These are phyloP conservation scores for Euptelea pleiosperma DNA, from an alignment of 164 flowering plant species.

Conservation along the genomic window DNA sequence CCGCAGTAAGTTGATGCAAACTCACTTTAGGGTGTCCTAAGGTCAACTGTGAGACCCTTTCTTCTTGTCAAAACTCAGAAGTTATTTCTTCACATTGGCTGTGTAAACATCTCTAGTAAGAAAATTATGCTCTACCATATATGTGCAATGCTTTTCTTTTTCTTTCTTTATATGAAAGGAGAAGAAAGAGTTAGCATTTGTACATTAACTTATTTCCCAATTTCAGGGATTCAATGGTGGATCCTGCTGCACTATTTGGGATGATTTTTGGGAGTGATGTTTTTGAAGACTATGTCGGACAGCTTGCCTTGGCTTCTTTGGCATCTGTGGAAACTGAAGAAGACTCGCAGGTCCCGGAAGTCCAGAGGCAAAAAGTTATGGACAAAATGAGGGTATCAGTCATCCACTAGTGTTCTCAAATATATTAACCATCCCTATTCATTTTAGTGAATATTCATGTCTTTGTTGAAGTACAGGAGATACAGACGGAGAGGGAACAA, in stretches of 20 bases:
- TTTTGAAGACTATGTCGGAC: constrained; percentile 94
- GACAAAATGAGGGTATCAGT: constrained; percentile 62
- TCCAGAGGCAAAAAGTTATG: constrained; percentile 39
- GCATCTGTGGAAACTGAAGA: constrained; percentile 58
- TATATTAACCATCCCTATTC: background rate
- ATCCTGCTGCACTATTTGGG: constrained; percentile 85
- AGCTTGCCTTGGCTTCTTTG: constrained; percentile 73
- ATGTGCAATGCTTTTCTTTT: background rate
- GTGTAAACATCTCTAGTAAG: background rate
- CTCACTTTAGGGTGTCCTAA: background rate
- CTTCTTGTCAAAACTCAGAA: no score
- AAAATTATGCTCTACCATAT: no score
- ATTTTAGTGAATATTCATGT: background rate
- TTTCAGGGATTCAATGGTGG: constrained; percentile 75
- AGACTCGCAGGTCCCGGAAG: constrained; percentile 40
- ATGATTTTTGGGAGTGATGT: constrained; percentile 91
- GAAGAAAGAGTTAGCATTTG: background rate
- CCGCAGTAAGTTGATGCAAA: constrained; percentile 49
- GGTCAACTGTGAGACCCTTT: no score
- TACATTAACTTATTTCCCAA: background rate
- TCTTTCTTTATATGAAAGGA: background rate
- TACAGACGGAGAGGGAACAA: constrained; percentile 73
- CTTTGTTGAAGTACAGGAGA: constrained; percentile 35
- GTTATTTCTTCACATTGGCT: no score
- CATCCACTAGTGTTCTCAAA: background rate